A percentile compares a stretch with the other conserved stretches of the same genome.
phyloP scores from a whole-genome alignment of 164 flowering plant genomes.

The Chimonanthus praecox region DNA sequence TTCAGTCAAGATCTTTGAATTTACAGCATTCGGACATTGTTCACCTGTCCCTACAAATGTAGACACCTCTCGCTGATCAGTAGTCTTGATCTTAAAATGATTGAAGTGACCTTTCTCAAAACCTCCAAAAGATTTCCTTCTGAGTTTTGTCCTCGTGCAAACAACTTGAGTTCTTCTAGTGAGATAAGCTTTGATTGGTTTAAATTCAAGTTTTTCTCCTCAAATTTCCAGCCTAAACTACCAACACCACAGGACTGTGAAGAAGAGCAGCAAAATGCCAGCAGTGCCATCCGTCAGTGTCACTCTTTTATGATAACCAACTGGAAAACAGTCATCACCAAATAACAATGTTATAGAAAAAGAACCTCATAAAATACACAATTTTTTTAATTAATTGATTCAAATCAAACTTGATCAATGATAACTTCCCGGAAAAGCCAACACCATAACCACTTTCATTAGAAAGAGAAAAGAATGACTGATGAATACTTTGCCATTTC shows the following conservation, averaged over 20 bases:
- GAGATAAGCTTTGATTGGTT: conserved; percentile 17
- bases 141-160: conserved; percentile 11
- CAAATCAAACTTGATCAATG: too few relatives aligned
- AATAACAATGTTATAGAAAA: too few relatives aligned
- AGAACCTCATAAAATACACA: neutral
- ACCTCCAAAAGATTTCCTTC: conserved; percentile 12
- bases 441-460: neutral
- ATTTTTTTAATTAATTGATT: too few relatives aligned
- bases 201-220: conserved; percentile 19
- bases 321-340: conserved; percentile 1
- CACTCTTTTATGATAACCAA: neutral
- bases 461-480: too few relatives aligned
- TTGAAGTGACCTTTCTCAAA: neutral
- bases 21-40: conserved; percentile 13
- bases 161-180: conserved; percentile 19
- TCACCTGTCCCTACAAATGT: conserved; percentile 15
- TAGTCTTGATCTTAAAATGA: conserved; percentile 2
- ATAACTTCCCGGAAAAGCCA: too few relatives aligned
- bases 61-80: conserved; percentile 11
- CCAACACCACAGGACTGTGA: conserved; percentile 22
- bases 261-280: conserved; percentile 23
- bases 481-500: neutral
- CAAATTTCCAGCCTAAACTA: conserved; percentile 18
- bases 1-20: conserved; percentile 25
- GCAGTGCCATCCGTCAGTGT: conserved; percentile 33